A percentile compares a stretch with the other conserved stretches of the same genome.
Conservation (phyloP, 106 monocot species). For the Dioscorea dumetorum region DNA sequence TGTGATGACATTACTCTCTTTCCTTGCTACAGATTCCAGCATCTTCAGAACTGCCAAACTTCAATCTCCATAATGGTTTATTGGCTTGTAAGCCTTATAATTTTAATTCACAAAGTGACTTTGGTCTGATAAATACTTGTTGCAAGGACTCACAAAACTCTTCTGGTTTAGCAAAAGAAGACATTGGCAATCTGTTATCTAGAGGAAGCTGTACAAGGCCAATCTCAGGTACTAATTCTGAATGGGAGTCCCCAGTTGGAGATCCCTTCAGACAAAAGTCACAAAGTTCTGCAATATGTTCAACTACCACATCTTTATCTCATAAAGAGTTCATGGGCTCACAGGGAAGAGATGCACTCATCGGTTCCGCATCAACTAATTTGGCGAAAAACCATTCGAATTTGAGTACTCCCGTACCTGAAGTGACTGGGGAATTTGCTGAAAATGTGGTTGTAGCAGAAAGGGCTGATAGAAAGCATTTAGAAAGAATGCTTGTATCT, state of each 20-base stretch:
- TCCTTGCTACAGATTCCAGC: conserved; percentile 8
- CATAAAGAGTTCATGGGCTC: conserved; percentile 80
- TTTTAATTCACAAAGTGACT: conserved; percentile 10
- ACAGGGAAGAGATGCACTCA: conserved; percentile 65
- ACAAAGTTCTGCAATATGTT: conserved; percentile 47
- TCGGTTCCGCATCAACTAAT: conserved; percentile 23
- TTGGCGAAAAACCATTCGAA: conserved; percentile 25
- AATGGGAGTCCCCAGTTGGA: conserved; percentile 38
- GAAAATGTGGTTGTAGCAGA: conserved; percentile 9
- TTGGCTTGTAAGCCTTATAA: conserved; percentile 8
- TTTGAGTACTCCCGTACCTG: conserved; percentile 2
- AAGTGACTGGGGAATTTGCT: conserved; percentile 11
- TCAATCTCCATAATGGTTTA: conserved; percentile 12
- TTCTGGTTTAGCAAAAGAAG: conserved; percentile 19
- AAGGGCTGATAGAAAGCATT: conserved; percentile 2
- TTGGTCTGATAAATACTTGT: conserved; percentile 9
- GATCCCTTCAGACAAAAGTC: conserved; percentile 43
- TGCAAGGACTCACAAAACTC: conserved; percentile 12
- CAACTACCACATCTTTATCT: conserved; percentile 43
- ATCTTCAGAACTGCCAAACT: conserved; percentile 7
- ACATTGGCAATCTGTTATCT: conserved; percentile 12
- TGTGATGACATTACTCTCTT: neutral
- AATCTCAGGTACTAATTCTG: conserved; percentile 66
- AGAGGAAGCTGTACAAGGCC: conserved; percentile 31
- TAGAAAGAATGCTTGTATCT: conserved; percentile 12